Evolutionary conservation across 257 asterid genomes (phyloP).

Genomic region (Ballota nigra): DNA sequence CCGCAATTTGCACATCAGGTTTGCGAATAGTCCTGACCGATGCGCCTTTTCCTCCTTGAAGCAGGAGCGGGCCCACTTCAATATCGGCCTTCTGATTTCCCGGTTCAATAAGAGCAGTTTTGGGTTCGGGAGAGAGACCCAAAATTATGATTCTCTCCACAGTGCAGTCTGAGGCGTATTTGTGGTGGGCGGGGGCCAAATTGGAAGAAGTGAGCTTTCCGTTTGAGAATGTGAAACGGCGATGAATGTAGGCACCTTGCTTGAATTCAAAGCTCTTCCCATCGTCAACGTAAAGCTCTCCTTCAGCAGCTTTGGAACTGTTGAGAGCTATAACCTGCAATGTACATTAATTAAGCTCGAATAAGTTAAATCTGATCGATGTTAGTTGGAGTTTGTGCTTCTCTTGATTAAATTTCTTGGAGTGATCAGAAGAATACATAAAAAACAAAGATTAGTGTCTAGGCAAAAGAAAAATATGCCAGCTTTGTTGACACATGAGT

Average conservation of each 20-base stretch:
- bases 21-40: conserved; percentile 67
- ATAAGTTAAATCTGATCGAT: neutral
- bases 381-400: neutral
- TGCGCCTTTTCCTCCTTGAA: conserved; percentile 42
- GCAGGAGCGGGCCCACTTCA: conserved; percentile 61
- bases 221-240: conserved; percentile 54
- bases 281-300: conserved; percentile 85
- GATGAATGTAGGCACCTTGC: conserved; percentile 71
- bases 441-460: neutral
- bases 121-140: conserved; percentile 55
- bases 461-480: neutral
- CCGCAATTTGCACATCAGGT: conserved; percentile 61
- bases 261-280: conserved; percentile 89
- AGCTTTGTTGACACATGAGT: neutral
- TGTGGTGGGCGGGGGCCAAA: conserved; percentile 29
- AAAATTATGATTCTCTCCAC: conserved; percentile 76
- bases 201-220: conserved; percentile 65
- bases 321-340: conserved; percentile 84
- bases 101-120: conserved; percentile 60
- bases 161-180: conserved; percentile 46
- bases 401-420: neutral
- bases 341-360: neutral
- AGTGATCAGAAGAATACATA: neutral
- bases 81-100: conserved; percentile 48
- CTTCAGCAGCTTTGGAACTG: conserved; percentile 84